Conservation (phyloP, 495 filamentous ascomycete genomes). For the Glutinoglossum americanum region DNA sequence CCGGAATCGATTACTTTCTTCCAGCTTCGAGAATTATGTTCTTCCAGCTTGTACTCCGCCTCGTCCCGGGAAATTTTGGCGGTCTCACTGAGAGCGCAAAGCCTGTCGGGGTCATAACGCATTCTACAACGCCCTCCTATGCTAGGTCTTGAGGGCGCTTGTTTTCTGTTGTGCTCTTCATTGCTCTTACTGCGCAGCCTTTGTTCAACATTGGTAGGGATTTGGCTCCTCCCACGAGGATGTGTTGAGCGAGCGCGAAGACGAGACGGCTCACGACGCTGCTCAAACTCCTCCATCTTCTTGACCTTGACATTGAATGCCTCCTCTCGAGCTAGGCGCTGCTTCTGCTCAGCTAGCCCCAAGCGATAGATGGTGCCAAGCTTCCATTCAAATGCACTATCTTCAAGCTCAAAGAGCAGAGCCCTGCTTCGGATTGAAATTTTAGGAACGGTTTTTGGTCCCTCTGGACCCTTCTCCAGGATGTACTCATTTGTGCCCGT, state of each 20-base stretch:
- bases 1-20: conserved; percentile 72
- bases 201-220: neutral
- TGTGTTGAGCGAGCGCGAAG: conserved; percentile 29
- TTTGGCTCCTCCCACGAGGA: conserved; percentile 4
- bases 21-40: conserved; percentile 77
- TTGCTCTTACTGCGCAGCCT: conserved; percentile 11
- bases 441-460: conserved; percentile 65
- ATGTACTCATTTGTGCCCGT: conserved; percentile 75
- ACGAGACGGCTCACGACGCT: conserved; percentile 27
- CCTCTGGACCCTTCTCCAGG: conserved; percentile 59
- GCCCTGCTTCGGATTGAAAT: conserved; percentile 62
- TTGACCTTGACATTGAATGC: conserved; percentile 74
- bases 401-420: conserved; percentile 76
- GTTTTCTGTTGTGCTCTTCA: neutral
- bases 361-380: conserved; percentile 77
- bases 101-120: conserved; percentile 64
- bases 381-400: conserved; percentile 95
- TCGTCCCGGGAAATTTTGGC: conserved; percentile 49
- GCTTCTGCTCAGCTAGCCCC: conserved; percentile 71
- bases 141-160: neutral
- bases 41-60: conserved; percentile 51
- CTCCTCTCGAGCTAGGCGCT: conserved; percentile 72
- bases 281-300: conserved; percentile 45
- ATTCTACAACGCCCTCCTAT: conserved; percentile 24
- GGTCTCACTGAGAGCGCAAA: conserved; percentile 40